Base-by-base conservation (phyloP, 257 asterid genomes). In the Ilex aquifolium region DNA sequence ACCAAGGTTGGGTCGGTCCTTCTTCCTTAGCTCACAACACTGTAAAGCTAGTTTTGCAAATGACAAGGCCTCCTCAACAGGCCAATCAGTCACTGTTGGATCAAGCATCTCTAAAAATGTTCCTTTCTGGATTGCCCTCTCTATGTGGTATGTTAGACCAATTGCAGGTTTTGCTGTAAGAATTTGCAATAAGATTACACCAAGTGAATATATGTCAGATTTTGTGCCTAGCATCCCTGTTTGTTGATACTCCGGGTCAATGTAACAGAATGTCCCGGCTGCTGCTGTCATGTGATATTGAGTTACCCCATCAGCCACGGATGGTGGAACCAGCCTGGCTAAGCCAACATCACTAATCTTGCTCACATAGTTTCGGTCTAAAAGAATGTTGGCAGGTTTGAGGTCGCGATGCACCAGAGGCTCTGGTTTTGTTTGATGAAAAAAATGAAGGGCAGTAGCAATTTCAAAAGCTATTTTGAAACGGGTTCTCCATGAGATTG, bases 391-490 rank as follows among this genome's bases (percentile, higher is more conserved):
- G 29, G 27, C 64, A n/a, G 85, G 88, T 62, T 82, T 82, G 27
- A 82, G 76, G 64, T 82, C 85, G 7, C 88, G 74, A 72, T 82
- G 85, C 49, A 82, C 88, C 3, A 82, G 65, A 10, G 88, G 85
- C 39, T 82, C 79, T 2, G 88, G 88, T 14, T 60, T 70, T 4
- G 79, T 66, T 2, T 68, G 72, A 52, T 82, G 88, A 44, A 82
- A 83, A 58, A 79, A 82, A 54, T 71, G 76, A 56, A 82, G 79
- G 63, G 72, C 85, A 0, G 81, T 76, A 48, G 74, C 83, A 13
- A 82, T 74, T 66, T 82, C 81, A 2, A 79, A 79, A 0, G 88
- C 83, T 31, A 79, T 82, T 13, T 65, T 40, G 57, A 79, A 82
- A 16, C 88, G 83, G 14, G 63, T 32, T 4, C 59, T 31, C 85